Evolutionary conservation across 495 filamentous ascomycete genomes (phyloP).

Genomic region (Penicillium chermesinum): DNA sequence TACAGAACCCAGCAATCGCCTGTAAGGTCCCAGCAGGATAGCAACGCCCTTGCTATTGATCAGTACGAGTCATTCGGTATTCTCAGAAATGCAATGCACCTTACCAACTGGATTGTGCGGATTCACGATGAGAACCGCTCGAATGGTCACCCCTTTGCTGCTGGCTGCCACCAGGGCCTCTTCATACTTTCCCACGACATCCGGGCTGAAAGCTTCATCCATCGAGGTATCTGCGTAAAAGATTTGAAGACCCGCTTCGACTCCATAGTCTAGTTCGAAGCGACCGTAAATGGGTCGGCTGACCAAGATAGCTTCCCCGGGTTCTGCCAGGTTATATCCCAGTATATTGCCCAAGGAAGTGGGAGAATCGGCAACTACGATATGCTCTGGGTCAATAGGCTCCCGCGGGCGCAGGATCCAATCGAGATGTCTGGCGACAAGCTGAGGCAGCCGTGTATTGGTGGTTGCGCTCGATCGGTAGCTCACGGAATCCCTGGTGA

Average conservation of each 20-base stretch:
- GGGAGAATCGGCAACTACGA: slow-evolving; percentile 35
- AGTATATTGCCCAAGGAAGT: slow-evolving; percentile 32
- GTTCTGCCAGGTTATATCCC: slow-evolving; percentile 38
- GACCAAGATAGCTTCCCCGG: slow-evolving; percentile 41
- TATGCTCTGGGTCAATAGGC: slow-evolving; percentile 28
- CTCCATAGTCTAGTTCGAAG: slow-evolving; percentile 37
- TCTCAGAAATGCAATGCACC: neutral
- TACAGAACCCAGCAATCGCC: slow-evolving; percentile 48
- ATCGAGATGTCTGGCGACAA: slow-evolving; percentile 34
- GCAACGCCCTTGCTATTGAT: slow-evolving; percentile 40
- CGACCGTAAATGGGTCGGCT: slow-evolving; percentile 37
- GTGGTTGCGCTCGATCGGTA: slow-evolving; percentile 29
- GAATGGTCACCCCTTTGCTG: slow-evolving; percentile 15
- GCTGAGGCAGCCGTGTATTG: slow-evolving; percentile 23
- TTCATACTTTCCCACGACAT: slow-evolving; percentile 29
- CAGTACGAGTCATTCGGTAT: neutral
- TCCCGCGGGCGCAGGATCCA: slow-evolving; percentile 28
- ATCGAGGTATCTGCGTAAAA: slow-evolving; percentile 30
- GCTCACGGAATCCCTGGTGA: slow-evolving; percentile 25
- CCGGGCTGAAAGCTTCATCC: slow-evolving; percentile 26
- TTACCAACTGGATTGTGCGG: slow-evolving; percentile 45
- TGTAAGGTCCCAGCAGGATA: slow-evolving; percentile 46
- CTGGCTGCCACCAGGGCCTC: slow-evolving; percentile 18
- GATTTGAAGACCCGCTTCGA: slow-evolving; percentile 31
- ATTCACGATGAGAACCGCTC: slow-evolving; percentile 27